phyloP scores from a whole-genome alignment of 2,329 filamentous ascomycete species.

The Hypocrella siamensis region DNA sequence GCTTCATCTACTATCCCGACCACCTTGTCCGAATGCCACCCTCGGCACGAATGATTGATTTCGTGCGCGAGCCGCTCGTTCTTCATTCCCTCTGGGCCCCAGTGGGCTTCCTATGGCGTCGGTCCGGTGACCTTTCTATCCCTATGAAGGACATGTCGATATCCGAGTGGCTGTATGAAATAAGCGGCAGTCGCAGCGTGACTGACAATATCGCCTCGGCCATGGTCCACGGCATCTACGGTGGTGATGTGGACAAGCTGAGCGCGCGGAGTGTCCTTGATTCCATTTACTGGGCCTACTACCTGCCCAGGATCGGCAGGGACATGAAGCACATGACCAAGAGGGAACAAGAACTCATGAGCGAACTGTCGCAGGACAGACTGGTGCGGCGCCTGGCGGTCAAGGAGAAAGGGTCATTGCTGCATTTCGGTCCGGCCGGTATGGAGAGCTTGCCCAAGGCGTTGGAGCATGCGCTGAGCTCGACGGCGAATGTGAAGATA shows the following conservation, averaged over 20 bases:
- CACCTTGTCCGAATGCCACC: constrained; percentile 30
- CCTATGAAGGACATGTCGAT: constrained; percentile 17
- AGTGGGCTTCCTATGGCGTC: constrained; percentile 11
- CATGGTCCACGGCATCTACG: constrained; percentile 76
- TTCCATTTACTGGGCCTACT: constrained; percentile 14
- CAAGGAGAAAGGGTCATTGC: constrained; percentile 13
- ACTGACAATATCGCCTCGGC: constrained; percentile 64
- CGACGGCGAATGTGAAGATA: constrained; percentile 44
- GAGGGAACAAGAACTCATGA: constrained; percentile 14
- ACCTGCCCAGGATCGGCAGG: constrained; percentile 11
- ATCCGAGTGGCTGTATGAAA: constrained; percentile 17
- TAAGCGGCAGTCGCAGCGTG: constrained; percentile 19
- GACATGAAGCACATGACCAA: constrained; percentile 26
- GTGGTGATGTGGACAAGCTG: constrained; percentile 69
- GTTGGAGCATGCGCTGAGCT: constrained; percentile 32
- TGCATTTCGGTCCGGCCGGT: constrained; percentile 33
- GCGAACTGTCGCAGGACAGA: constrained; percentile 11
- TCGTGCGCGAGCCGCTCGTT: constrained; percentile 17
- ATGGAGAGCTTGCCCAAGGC: constrained; percentile 43
- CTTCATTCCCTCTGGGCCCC: constrained; percentile 13
- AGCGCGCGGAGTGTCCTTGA: constrained; percentile 48
- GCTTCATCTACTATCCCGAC: constrained; percentile 82
- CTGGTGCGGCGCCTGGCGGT: constrained; percentile 16
- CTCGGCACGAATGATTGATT: constrained; percentile 9
- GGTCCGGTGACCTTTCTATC: constrained; percentile 6